Evolutionary conservation across 768 basidiomycete species (phyloP), one percentile per base, ranked within the genome.

Genomic region (Mycena olivaceomarginata): DNA sequence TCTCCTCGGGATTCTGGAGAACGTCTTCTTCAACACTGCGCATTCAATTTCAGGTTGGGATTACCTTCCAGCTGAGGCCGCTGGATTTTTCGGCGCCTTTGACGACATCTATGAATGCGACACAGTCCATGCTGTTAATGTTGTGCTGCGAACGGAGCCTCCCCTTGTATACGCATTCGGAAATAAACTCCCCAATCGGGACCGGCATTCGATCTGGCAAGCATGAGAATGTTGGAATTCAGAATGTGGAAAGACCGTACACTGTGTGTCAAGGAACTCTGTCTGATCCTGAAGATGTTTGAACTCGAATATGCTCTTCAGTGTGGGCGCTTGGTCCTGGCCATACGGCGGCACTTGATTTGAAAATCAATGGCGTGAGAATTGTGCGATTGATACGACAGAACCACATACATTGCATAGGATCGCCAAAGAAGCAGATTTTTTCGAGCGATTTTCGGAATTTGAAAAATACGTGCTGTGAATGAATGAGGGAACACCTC

Each of bases 221-320:
- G 71, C 40, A 57, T 39, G n/a, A 37, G 64, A 13, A 48, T 40
- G 41, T 15, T 37, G 60, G 37, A 3, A 1, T 31, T 59, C 41
- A 45, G 39, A 31, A 40, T 25, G 40, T 45, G 12, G 48, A 48
- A 15, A 31, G 37, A 12, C 91, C 82, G 67, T 80, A 91, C 91
- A 92, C 79, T 91, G 91, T 0, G 83, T 88, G 72, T 92, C 84
- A 13, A 92, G 83, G 39, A 92, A 89, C 25, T 83, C 85, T 8
- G 83, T 77, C 1, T 69, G 57, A 9, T 64, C 39, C 40, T 80
- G 79, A 91, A 39, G 79, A 75, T 91, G 89, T 25, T 84, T 80
- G 22, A 90, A 65, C 39, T 91, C 88, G 67, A 90, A 10, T n/a
- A 92, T 87, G 12, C 88, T 91, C 76, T 86, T 81, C 39, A 91